These are phyloP conservation scores for Symmetrospora coprosmae DNA, from an alignment of 768 basidiomycete genomes.

Conservation along the genomic window DNA sequence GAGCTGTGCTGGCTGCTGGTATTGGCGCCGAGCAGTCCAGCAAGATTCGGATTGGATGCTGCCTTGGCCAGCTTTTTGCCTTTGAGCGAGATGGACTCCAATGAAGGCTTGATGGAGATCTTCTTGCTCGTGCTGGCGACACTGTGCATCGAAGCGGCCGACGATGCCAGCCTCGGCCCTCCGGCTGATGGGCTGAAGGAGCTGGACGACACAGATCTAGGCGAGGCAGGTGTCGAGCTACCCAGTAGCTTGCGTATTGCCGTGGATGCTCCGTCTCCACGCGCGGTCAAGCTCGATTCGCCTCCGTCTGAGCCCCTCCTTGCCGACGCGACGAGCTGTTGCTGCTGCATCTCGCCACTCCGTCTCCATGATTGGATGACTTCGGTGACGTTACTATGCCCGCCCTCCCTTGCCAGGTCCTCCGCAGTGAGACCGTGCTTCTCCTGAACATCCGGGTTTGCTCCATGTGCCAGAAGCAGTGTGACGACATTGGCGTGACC, in stretches of 20 bases:
- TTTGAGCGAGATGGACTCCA: conserved; percentile 8
- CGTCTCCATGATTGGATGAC: conserved; percentile 13
- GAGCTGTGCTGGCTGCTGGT: not conserved
- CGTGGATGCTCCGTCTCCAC: no score
- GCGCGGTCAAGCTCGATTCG: no score
- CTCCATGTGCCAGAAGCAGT: conserved; percentile 70
- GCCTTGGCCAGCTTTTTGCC: conserved; percentile 18
- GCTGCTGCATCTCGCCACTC: no score
- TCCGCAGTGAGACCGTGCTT: conserved; percentile 76
- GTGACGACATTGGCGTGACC: conserved; percentile 66
- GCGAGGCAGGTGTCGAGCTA: no score
- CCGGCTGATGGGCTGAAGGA: no score
- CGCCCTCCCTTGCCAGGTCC: conserved; percentile 22
- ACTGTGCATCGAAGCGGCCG: conserved; percentile 36
- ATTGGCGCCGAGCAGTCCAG: not conserved
- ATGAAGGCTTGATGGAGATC: not conserved
- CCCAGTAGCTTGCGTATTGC: no score
- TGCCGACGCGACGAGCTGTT: no score
- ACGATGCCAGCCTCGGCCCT: no score
- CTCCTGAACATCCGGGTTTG: conserved; percentile 63
- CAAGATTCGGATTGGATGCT: conserved; percentile 16
- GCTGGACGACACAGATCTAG: no score
- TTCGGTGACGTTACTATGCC: conserved; percentile 19
- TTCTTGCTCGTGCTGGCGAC: not conserved
- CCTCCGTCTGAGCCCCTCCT: no score